Evolutionary conservation across 129 eudicot genomes (phyloP), one percentile per base, ranked within the genome.

Genomic region (Artemisia tridentata): DNA sequence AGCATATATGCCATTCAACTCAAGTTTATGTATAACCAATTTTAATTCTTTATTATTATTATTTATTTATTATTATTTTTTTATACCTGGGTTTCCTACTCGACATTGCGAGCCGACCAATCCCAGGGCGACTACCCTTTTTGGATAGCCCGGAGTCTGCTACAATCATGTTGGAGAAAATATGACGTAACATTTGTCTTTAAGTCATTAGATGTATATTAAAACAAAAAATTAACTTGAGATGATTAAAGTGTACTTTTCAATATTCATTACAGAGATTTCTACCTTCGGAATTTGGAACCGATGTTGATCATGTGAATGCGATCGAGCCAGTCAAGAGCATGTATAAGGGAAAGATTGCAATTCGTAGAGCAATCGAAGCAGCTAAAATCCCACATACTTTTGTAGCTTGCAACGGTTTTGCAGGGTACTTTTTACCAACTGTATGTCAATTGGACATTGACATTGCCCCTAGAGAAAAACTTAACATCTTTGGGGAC

Each of bases 291-390:
- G 91, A 86, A 41, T 86, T 80, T 29, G 34, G 34, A 16, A 67
- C 50, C 5, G 87, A 83, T 75, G 85, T 80, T 7, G 91, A 86
- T 38, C 87, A 81, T 56, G 76, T 59, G 29, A 78, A 77, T 7
- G 83, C 87, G 1, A 64, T 86, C 43, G 87, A 86, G 78, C 91
- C 91, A 4, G 83, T 84, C 6, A 75, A 66, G 27, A 74, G 81
- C 4, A 11, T 18, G 11, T 80, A 80, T 38, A 57, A 41, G 4
- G 72, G 54, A 38, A 86, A 86, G 38, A 83, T 85, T 34, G 53
- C 51, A 25, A 77, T 86, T 12, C 83, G 87, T 5, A 67, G 91
- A 19, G 65, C 73, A 7, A 48, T 78, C n/a, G 91, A 86, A 81
- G 87, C 85, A 0, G 81, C 77, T 3, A 77, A 68, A 48, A 78